phyloP scores from a whole-genome alignment of 192 early-diverging fungal genomes.

The Gamsiella multidivaricata region DNA sequence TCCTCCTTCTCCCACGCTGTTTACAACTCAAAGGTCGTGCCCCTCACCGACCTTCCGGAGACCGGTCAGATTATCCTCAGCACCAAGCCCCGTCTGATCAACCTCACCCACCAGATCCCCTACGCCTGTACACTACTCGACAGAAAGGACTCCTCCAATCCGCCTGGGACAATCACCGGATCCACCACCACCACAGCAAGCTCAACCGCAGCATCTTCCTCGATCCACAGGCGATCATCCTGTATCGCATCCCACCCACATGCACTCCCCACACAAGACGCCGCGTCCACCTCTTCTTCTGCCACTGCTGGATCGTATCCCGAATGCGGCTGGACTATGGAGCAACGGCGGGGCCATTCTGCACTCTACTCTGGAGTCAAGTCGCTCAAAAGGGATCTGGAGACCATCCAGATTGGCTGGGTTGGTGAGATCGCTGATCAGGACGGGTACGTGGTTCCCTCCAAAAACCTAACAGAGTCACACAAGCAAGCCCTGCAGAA shows the following conservation, averaged over 20 bases:
- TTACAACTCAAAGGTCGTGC: slow-evolving; percentile 11
- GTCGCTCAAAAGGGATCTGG: slow-evolving; percentile 68
- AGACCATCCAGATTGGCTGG: slow-evolving; percentile 81
- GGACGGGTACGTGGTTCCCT: slow-evolving; percentile 53
- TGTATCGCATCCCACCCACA: not conserved
- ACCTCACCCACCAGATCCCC: slow-evolving; percentile 68
- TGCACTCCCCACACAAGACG: not conserved
- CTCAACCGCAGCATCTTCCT: not conserved
- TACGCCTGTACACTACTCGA: slow-evolving; percentile 45
- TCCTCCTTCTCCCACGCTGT: slow-evolving; percentile 11
- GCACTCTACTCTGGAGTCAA: slow-evolving; percentile 89
- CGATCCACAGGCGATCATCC: slow-evolving; percentile 10
- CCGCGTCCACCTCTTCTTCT: not conserved
- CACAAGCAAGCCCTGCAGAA: slow-evolving; percentile 64
- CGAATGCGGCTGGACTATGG: slow-evolving; percentile 56
- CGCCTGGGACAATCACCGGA: not conserved
- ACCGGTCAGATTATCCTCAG: slow-evolving; percentile 40
- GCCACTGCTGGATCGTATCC: not conserved
- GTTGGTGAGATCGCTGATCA: slow-evolving; percentile 68
- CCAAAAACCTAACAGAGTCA: slow-evolving; percentile 58
- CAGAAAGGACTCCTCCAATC: not conserved
- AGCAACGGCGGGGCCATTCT: slow-evolving; percentile 81
- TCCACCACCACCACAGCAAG: not conserved
- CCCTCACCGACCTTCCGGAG: slow-evolving; percentile 42
- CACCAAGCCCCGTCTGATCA: slow-evolving; percentile 56